phyloP scores from a whole-genome alignment of 2,329 filamentous ascomycete species.

The Cercospora zeae-maydis region DNA sequence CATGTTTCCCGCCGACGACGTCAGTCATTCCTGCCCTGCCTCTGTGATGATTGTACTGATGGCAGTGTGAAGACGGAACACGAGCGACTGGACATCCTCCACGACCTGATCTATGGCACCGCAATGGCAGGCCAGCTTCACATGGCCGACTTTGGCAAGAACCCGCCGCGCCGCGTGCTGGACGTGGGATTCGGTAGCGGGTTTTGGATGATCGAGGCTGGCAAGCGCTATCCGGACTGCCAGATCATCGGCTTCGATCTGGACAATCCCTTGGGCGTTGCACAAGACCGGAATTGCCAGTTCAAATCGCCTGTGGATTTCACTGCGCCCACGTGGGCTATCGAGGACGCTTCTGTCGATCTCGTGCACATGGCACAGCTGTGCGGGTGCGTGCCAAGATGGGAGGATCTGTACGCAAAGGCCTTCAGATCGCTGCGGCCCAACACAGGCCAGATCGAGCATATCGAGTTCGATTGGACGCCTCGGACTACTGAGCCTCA shows the following conservation, averaged over 20 bases:
- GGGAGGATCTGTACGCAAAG: slow-evolving; percentile 70
- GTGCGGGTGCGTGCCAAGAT: slow-evolving; percentile 71
- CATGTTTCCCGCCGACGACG: slow-evolving; percentile 27
- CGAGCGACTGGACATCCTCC: slow-evolving; percentile 28
- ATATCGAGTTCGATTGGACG: slow-evolving; percentile 81
- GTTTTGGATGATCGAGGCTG: slow-evolving; percentile 87
- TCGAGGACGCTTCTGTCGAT: slow-evolving; percentile 69
- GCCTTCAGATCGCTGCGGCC: slow-evolving; percentile 67
- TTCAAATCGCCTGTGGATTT: slow-evolving; percentile 55
- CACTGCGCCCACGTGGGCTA: slow-evolving; percentile 72
- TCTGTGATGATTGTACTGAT: slow-evolving; percentile 3
- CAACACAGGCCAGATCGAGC: slow-evolving; percentile 72
- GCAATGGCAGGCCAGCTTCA: slow-evolving; percentile 34
- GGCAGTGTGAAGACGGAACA: slow-evolving; percentile 14
- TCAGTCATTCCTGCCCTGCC: slow-evolving; percentile 6
- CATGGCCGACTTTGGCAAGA: slow-evolving; percentile 36
- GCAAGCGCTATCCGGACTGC: slow-evolving; percentile 52
- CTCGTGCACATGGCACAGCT: slow-evolving; percentile 80
- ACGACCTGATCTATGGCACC: slow-evolving; percentile 33
- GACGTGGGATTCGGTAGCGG: slow-evolving; percentile 81
- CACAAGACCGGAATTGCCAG: slow-evolving; percentile 13
- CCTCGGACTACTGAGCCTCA: slow-evolving; percentile 62
- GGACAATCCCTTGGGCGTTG: slow-evolving; percentile 19
- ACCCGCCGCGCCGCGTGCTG: slow-evolving; percentile 50
- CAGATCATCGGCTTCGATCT: slow-evolving; percentile 31